phyloP scores from a whole-genome alignment of 139 green algal species.

The Volvox reticuliferus region DNA sequence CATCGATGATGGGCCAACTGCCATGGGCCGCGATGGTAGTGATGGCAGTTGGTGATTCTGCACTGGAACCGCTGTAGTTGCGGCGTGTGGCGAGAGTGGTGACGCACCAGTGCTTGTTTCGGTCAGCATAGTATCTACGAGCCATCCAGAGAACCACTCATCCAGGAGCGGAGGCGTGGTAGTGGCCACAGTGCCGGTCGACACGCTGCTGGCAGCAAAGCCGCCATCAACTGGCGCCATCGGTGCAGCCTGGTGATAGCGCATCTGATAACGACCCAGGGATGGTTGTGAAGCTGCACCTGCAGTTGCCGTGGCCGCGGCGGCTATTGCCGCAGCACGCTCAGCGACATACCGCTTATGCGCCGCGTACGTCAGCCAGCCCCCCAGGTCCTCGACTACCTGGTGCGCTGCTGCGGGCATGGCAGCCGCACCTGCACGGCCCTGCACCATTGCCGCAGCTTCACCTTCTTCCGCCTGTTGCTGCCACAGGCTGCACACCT shows the following conservation, averaged over 20 bases:
- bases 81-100: background rate
- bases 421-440: background rate
- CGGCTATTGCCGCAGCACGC: background rate
- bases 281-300: background rate
- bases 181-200: background rate
- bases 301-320: background rate
- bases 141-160: background rate
- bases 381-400: conserved; percentile 37
- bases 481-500: conserved; percentile 31
- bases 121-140: background rate
- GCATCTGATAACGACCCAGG: background rate
- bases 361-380: conserved; percentile 42
- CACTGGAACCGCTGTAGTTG: background rate
- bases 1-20: background rate
- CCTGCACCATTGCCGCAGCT: background rate
- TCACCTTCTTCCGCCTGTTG: conserved; percentile 32
- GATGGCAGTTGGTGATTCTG: background rate
- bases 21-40: background rate
- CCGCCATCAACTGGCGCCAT: background rate
- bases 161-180: background rate
- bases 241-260: background rate
- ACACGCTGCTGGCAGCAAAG: background rate
- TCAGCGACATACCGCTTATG: conserved; percentile 1
- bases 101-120: background rate
- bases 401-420: conserved; percentile 28